A percentile compares a stretch with the other conserved stretches of the same genome.
phyloP scores from a whole-genome alignment of 2,329 filamentous ascomycete species.

The Sclerotinia nivalis region DNA sequence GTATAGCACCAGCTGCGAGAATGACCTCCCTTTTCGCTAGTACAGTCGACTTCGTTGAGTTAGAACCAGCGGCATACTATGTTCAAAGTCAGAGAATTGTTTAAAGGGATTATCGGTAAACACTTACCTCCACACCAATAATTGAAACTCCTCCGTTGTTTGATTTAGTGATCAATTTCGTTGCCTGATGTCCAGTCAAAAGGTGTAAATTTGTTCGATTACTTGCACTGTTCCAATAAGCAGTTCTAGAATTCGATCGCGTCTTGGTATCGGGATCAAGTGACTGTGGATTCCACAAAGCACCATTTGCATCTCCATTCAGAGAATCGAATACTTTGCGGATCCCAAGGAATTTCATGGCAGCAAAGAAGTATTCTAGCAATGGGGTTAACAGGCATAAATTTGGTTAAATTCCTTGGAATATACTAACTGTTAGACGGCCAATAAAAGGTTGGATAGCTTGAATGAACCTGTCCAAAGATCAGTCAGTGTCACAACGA shows the following conservation, averaged over 20 bases:
- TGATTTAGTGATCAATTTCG: conserved; percentile 12
- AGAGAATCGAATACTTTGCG: conserved; percentile 15
- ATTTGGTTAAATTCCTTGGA: neutral
- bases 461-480: conserved; percentile 10
- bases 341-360: conserved; percentile 19
- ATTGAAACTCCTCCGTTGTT: neutral
- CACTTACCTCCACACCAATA: conserved; percentile 18
- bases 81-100: neutral
- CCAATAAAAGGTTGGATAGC: conserved; percentile 20
- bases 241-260: conserved; percentile 18
- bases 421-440: conserved; percentile 12
- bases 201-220: conserved; percentile 21
- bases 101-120: neutral
- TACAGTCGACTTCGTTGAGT: conserved; percentile 38
- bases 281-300: conserved; percentile 19
- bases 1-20: conserved; percentile 52
- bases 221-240: conserved; percentile 19
- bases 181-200: conserved; percentile 18
- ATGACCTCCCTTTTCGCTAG: conserved; percentile 47
- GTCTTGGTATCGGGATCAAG: conserved; percentile 19
- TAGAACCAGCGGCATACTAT: conserved; percentile 16
- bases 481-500: neutral
- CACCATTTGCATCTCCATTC: conserved; percentile 19
- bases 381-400: neutral
- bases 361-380: conserved; percentile 18